Evolutionary conservation across 495 filamentous ascomycete species (phyloP).

Genomic region (Gamarada debralockiae): DNA sequence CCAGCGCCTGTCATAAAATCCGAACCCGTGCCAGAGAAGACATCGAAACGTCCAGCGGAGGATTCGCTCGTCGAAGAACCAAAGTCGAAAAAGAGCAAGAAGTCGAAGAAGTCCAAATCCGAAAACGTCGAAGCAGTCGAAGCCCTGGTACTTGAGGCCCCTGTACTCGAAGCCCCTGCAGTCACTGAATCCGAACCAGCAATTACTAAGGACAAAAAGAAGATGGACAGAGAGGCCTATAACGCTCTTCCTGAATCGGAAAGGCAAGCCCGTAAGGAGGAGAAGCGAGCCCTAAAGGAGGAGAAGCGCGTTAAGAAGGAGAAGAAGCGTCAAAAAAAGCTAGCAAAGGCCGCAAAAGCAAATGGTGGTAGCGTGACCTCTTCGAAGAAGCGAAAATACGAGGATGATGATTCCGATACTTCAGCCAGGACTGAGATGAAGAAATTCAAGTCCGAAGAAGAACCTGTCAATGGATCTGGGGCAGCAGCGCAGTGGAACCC

Average conservation of each 20-base stretch:
- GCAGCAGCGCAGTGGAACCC: constrained; percentile 45
- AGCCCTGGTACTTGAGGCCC: too few relatives aligned
- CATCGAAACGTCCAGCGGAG: neutral
- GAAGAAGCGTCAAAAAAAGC: neutral
- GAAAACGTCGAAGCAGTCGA: neutral
- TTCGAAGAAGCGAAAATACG: constrained; percentile 10
- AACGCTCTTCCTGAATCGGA: neutral
- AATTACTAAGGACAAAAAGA: too few relatives aligned
- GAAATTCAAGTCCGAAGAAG: neutral
- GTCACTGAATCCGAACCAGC: neutral
- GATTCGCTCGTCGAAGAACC: neutral
- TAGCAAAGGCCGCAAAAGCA: neutral
- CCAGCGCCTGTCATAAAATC: too few relatives aligned
- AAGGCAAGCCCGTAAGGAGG: neutral
- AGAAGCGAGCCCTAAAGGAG: neutral
- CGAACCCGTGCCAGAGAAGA: too few relatives aligned
- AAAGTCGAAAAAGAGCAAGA: constrained; percentile 11
- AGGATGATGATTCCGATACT: neutral
- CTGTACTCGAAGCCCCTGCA: neutral
- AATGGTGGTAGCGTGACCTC: neutral
- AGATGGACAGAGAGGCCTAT: too few relatives aligned
- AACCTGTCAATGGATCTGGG: neutral
- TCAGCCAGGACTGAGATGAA: neutral
- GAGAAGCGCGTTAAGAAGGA: neutral
- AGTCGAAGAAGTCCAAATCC: neutral